Base-by-base conservation (phyloP, 2,329 filamentous ascomycete species). In the Fusarium sp. region DNA sequence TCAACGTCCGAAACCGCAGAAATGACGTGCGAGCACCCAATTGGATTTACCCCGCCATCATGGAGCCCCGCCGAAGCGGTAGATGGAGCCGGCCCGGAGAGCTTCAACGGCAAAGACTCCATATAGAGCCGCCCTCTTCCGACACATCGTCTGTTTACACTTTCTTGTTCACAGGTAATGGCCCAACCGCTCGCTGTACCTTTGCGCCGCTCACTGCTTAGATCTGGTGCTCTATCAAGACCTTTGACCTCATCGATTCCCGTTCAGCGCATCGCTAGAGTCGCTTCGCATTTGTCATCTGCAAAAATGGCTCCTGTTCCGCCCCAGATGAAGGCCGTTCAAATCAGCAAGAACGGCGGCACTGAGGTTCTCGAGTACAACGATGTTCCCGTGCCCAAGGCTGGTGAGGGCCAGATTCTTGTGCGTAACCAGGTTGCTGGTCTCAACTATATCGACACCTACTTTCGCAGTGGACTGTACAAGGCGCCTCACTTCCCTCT, bases 371-470 rank as follows among this genome's bases (percentile, higher is more conserved):
- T 94, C 14, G 83, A 94, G 75, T 89, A 91, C 80, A 91, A 86
- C 74, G 88, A 93, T 75, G 78, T 94, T 5, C 89, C 79, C 19
- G 88, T 97, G 2, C 93, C 94, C 0, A 81, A 84, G 50, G 87
- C 87, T 3, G 83, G 87, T 36, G 87, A 90, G n/a, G 90, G 89
- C 61, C 85, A 97, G 71, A 80, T 97, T 22, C 87, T 97, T 6
- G 88, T 97, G 61, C 92, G 91, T 80, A 97, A 97, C 80, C 88
- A 91, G 68, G 92, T 88, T 77, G 85, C 91, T 49, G 94, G 94
- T 62, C 84, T 97, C 65, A 97, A 97, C 81, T 97, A 88, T 81
- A 97, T 97, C 75, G 94, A 97, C 80, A 97, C 84, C 39, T 97
- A 97, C 82, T 97, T 94, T 87, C 93, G 94, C 77, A 89, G 87